A percentile compares a stretch with the other conserved stretches of the same genome.
phyloP scores from a whole-genome alignment of 345 rosid genomes.

The Ailanthus altissimus region DNA sequence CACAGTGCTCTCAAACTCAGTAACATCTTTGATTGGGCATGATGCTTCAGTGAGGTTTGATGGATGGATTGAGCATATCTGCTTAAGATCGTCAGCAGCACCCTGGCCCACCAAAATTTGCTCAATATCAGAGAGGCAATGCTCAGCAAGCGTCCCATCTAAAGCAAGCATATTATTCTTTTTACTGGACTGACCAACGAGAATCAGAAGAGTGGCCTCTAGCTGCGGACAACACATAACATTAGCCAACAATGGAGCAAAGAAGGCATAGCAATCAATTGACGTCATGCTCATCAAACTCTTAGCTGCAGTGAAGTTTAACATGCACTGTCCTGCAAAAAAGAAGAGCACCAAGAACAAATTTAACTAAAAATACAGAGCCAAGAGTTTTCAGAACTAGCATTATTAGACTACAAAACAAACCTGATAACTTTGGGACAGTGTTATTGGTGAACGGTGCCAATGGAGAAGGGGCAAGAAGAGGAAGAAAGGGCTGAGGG shows the following conservation, averaged over 20 bases:
- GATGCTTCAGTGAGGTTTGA: slow-evolving; percentile 80
- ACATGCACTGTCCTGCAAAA: slow-evolving; percentile 61
- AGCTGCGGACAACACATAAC: slow-evolving; percentile 97
- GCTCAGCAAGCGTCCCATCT: slow-evolving; percentile 59
- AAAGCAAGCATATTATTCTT: slow-evolving; percentile 66
- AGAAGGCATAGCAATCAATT: slow-evolving; percentile 69
- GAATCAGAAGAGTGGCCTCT: slow-evolving; percentile 72
- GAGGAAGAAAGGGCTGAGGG: slow-evolving; percentile 90
- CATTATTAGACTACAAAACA: slow-evolving; percentile 18
- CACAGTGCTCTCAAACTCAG: slow-evolving; percentile 65
- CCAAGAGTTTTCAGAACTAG: slow-evolving; percentile 2
- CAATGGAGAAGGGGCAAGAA: slow-evolving; percentile 90
- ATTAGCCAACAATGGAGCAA: slow-evolving; percentile 85
- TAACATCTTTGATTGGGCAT: slow-evolving; percentile 76
- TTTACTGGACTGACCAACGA: slow-evolving; percentile 79
- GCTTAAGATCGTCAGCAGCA: slow-evolving; percentile 52
- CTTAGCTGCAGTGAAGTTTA: slow-evolving; percentile 73
- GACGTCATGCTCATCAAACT: slow-evolving; percentile 77
- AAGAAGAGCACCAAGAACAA: slow-evolving; percentile 11
- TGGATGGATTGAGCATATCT: slow-evolving; percentile 60
- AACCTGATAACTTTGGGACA: slow-evolving; percentile 82
- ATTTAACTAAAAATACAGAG: slow-evolving; percentile 3
- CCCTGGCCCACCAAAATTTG: slow-evolving; percentile 79
- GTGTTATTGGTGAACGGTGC: slow-evolving; percentile 71
- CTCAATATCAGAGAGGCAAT: slow-evolving; percentile 83